Evolutionary conservation across 108 stramenopile genomes (phyloP).

Genomic region (Stephanodiscus minutulus): DNA sequence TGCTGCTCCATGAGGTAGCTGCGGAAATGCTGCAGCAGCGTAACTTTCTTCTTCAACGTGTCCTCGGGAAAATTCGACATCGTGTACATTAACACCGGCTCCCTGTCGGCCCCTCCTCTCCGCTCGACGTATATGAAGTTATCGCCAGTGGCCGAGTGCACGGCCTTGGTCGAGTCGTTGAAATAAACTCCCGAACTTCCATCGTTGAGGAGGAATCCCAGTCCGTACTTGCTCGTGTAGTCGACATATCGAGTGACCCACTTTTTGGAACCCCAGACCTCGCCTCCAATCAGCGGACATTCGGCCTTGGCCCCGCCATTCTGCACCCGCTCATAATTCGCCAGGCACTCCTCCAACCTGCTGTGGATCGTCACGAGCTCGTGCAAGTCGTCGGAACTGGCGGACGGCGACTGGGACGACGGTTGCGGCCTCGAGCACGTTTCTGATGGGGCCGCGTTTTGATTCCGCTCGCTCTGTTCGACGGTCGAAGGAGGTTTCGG

Average conservation of each 20-base stretch:
- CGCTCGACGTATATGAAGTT: constrained; percentile 93
- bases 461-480: neutral
- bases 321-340: constrained; percentile 41
- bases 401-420: constrained; percentile 6
- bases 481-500: neutral
- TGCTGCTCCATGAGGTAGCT: constrained; percentile 94
- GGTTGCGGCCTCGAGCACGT: neutral
- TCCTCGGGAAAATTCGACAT: constrained; percentile 78
- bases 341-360: constrained; percentile 42
- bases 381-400: constrained; percentile 31
- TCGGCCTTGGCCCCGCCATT: constrained; percentile 46
- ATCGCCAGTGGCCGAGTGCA: constrained; percentile 81
- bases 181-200: constrained; percentile 97
- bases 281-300: constrained; percentile 36
- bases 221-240: constrained; percentile 97
- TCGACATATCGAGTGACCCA: constrained; percentile 98
- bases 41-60: constrained; percentile 93
- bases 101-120: constrained; percentile 27
- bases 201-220: constrained; percentile 94
- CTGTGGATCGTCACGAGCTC: constrained; percentile 61
- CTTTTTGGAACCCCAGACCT: constrained; percentile 61
- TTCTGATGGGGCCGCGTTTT: neutral
- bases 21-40: constrained; percentile 94
- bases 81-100: constrained; percentile 66
- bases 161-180: constrained; percentile 96